Evolutionary conservation across 768 basidiomycete genomes (phyloP), one percentile per base, ranked within the genome.

Genomic region (Grammothele lineata): DNA sequence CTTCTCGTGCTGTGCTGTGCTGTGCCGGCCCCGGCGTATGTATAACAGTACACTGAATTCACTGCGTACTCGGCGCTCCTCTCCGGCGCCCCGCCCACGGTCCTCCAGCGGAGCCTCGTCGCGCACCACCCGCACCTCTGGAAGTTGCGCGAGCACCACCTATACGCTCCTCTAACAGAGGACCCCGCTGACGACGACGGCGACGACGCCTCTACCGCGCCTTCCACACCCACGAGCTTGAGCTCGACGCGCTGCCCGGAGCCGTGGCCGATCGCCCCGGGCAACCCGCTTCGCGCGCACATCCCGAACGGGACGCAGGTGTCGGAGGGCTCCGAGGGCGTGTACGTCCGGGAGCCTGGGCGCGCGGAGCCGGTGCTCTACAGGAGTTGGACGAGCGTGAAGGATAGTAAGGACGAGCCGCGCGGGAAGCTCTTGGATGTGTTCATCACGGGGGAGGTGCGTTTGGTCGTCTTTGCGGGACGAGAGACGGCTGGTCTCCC

Each of bases 121-220:
- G 90, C 86, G 1, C 79, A 85, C 55, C 92, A 97, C 63, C 81
- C 79, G 15, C 93, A 96, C 60, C 91, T 91, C 0, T 95, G 92
- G 92, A 85, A 83, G 58, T 67, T 96, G 35, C 79, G 80, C 27
- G 89, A 92, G 63, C 80, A 90, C 57, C 80, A 88, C 57, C 67
- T 87, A 51, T 62, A 54, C 38, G 54, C 47, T 15, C 45, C 27
- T 14, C 8, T 14, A 14, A 7, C 57, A 2, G 56, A 57, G 14
- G 64, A 67, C 27, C 67, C 63, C 24, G 49, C 65, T 22, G 67
- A 67, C 37, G 47, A 53, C 9, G 64, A 64, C 46, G 45, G 52
- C 30, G 43, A 17, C 8, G 33, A 8, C 14, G 40, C 32, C 6
- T 22, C 40, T 22, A 18, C 25, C 5, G 39, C 17, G 32, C 38